phyloP scores from a whole-genome alignment of 2,329 filamentous ascomycete species.

The Plectosphaerella cucumerina region DNA sequence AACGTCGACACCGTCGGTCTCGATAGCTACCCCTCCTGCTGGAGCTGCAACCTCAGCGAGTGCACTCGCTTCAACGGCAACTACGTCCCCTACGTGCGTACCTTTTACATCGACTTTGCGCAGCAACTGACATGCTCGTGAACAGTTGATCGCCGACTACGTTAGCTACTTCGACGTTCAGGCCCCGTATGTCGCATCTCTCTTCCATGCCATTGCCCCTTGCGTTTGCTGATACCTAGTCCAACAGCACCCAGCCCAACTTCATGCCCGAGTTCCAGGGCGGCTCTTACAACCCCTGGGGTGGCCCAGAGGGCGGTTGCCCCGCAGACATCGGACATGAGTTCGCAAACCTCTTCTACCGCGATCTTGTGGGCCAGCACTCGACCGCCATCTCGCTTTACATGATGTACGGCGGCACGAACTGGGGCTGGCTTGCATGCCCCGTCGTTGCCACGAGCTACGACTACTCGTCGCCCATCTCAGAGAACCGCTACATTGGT shows the following conservation, averaged over 20 bases:
- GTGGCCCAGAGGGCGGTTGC: slow-evolving; percentile 53
- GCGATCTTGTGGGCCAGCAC: slow-evolving; percentile 55
- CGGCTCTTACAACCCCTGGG: slow-evolving; percentile 59
- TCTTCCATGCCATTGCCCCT: neutral
- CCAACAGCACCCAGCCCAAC: slow-evolving; percentile 38
- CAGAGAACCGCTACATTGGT: slow-evolving; percentile 52
- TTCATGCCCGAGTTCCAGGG: slow-evolving; percentile 59
- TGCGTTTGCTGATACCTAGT: neutral
- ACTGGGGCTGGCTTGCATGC: slow-evolving; percentile 55
- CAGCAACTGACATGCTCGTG: too few species aligned
- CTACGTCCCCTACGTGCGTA: slow-evolving; percentile 48
- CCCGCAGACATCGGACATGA: slow-evolving; percentile 49
- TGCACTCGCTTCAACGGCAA: slow-evolving; percentile 57
- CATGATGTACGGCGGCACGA: slow-evolving; percentile 63
- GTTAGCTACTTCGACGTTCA: slow-evolving; percentile 23
- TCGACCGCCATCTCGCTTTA: slow-evolving; percentile 58
- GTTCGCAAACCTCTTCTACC: slow-evolving; percentile 62
- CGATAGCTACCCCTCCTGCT: slow-evolving; percentile 54
- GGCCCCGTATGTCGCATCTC: slow-evolving; percentile 19
- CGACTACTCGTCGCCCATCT: slow-evolving; percentile 60
- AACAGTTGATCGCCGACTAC: slow-evolving; percentile 9
- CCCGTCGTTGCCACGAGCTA: slow-evolving; percentile 57
- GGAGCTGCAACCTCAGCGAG: slow-evolving; percentile 59
- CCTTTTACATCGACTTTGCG: too few species aligned
- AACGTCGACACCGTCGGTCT: slow-evolving; percentile 50